Evolutionary conservation across 2,329 filamentous ascomycete species (phyloP).

Genomic region (Diaporthe humulicola): DNA sequence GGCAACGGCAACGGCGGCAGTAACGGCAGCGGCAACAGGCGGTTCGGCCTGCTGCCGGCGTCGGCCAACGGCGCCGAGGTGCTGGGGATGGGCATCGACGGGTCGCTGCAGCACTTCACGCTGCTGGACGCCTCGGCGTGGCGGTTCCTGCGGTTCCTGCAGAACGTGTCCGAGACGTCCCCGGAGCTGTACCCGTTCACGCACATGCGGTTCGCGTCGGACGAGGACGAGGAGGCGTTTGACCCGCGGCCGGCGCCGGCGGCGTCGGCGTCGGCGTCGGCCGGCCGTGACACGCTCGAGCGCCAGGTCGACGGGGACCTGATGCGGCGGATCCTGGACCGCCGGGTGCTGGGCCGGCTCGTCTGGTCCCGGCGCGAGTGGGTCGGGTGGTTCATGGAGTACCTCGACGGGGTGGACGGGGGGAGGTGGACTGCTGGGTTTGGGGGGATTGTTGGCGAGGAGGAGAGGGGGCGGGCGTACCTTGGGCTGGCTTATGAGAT

Average conservation of each 20-base stretch:
- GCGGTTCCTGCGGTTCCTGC: conserved; percentile 79
- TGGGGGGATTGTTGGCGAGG: conserved; percentile 43
- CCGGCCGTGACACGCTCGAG: conserved; percentile 53
- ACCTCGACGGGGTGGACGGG: conserved; percentile 64
- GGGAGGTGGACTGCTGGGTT: conserved; percentile 56
- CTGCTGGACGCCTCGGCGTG: conserved; percentile 74
- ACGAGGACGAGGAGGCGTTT: conserved; percentile 43
- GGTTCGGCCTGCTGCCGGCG: conserved; percentile 59
- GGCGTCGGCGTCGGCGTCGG: conserved; percentile 48
- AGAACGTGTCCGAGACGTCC: conserved; percentile 73
- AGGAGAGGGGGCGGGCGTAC: conserved; percentile 50
- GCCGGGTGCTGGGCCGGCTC: conserved; percentile 46
- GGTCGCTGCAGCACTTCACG: conserved; percentile 77
- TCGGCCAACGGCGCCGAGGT: conserved; percentile 63
- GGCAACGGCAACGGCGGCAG: conserved; percentile 30
- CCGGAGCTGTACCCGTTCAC: conserved; percentile 63
- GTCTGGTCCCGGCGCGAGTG: conserved; percentile 18
- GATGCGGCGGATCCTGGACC: conserved; percentile 66
- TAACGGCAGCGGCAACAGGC: conserved; percentile 41
- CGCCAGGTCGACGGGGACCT: conserved; percentile 80
- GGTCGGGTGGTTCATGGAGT: conserved; percentile 61
- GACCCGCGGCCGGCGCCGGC: conserved; percentile 54
- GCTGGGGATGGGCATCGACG: conserved; percentile 77
- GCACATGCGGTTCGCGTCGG: conserved; percentile 44
- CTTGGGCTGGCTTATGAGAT: conserved; percentile 66